Conservation (phyloP, 208 protist species). For the Acanthamoeba healyi region DNA sequence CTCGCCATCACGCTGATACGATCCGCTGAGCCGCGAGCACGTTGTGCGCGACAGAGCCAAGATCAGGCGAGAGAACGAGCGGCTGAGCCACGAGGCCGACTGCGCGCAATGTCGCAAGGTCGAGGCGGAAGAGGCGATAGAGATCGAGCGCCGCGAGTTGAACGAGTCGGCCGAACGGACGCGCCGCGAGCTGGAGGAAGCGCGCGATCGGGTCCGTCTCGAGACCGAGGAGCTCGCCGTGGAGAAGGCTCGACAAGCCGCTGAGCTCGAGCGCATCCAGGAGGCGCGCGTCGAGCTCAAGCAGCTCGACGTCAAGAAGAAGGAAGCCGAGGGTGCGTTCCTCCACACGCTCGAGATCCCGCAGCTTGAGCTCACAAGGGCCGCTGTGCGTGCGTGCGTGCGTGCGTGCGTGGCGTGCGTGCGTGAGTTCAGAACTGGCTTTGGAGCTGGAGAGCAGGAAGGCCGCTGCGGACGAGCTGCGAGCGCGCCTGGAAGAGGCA, state of each 20-base stretch:
- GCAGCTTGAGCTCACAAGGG: no score
- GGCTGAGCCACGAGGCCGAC: no score
- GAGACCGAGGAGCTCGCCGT: not conserved
- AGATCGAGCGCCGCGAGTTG: no score
- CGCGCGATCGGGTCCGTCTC: no score
- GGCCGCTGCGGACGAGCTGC: not conserved
- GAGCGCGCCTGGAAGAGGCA: not conserved
- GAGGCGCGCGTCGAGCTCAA: not conserved
- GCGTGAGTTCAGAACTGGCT: not conserved
- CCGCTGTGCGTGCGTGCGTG: no score
- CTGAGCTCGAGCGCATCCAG: not conserved
- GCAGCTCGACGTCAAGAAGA: not conserved
- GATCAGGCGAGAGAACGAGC: no score
- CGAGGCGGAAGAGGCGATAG: not conserved
- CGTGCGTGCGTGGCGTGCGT: no score
- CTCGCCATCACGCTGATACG: no score
- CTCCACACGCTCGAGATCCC: no score
- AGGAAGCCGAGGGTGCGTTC: not conserved
- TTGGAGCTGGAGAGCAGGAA: not conserved
- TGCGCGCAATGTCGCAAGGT: not conserved
- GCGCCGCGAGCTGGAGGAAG: not conserved
- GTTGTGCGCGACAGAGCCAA: no score
- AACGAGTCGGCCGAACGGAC: no score
- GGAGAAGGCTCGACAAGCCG: not conserved
- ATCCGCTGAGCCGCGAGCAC: no score